phyloP scores from a whole-genome alignment of 495 filamentous ascomycete species.

The Filosporella fistucella region DNA sequence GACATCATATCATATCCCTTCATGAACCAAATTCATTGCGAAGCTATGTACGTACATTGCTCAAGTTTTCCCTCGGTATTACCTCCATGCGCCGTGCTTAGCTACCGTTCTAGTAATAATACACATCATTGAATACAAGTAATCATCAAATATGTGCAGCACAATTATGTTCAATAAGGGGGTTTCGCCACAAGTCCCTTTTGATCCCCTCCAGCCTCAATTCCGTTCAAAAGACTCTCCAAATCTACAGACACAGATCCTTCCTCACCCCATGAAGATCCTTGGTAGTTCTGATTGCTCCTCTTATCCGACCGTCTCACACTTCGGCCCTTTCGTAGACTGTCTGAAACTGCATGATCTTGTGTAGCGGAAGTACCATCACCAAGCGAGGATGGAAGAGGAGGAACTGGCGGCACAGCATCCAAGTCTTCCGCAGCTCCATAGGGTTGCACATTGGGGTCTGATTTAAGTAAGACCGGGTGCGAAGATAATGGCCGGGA shows the following conservation, averaged over 20 bases:
- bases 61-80: neutral
- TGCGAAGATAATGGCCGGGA: constrained; percentile 45
- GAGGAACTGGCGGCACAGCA: constrained; percentile 17
- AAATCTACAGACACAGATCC: constrained; percentile 10
- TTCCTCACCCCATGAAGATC: constrained; percentile 15
- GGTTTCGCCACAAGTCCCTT: constrained; percentile 22
- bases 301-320: constrained; percentile 8
- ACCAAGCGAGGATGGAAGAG: constrained; percentile 22
- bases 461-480: constrained; percentile 18
- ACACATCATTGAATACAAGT: constrained; percentile 7
- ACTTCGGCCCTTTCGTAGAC: constrained; percentile 14
- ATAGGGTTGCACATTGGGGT: constrained; percentile 14
- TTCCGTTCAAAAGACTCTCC: constrained; percentile 23
- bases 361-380: constrained; percentile 19
- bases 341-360: constrained; percentile 25
- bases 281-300: neutral
- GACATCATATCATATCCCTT: too few relatives aligned
- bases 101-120: constrained; percentile 17
- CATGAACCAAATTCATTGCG: too few relatives aligned
- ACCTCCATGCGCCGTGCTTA: constrained; percentile 5
- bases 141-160: neutral
- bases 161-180: constrained; percentile 19
- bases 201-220: constrained; percentile 14
- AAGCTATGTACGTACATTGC: too few relatives aligned
- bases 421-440: constrained; percentile 19